Conservation (phyloP, 2,329 filamentous ascomycete species). For the Colletotrichum paranaense region DNA sequence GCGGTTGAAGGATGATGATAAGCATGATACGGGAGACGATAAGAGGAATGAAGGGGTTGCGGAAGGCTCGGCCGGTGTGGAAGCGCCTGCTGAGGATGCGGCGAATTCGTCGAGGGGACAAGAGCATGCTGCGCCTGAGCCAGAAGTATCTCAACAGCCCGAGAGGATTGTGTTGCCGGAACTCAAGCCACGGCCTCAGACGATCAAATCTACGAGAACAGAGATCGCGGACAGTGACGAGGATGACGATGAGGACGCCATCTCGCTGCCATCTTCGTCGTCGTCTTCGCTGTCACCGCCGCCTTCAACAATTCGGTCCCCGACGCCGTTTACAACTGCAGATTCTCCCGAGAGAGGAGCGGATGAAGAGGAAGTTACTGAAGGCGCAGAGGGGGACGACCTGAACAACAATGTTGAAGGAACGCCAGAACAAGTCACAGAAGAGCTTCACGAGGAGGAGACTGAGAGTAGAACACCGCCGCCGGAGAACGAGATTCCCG, state of each 20-base stretch:
- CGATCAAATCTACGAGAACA: conserved; percentile 23
- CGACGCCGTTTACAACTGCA: not conserved
- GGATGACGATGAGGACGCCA: conserved; percentile 50
- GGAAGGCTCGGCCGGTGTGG: not conserved
- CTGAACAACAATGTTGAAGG: not conserved
- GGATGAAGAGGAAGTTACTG: not conserved
- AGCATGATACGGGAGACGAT: not conserved
- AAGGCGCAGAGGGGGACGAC: not conserved
- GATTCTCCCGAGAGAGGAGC: not conserved
- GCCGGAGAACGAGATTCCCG: not conserved
- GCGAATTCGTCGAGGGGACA: not conserved
- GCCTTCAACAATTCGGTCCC: conserved; percentile 19
- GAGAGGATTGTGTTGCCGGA: conserved; percentile 24
- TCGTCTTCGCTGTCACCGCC: conserved; percentile 36
- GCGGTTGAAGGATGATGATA: conserved; percentile 7
- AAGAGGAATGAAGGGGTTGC: not conserved
- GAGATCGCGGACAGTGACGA: conserved; percentile 55
- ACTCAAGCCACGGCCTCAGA: not conserved
- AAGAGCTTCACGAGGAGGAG: not conserved
- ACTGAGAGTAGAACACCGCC: not conserved
- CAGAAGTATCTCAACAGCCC: not conserved
- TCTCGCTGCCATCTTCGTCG: conserved; percentile 29
- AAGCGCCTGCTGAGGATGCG: not conserved
- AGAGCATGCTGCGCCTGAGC: not conserved
- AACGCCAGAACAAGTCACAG: not conserved